Base-by-base conservation (phyloP, 495 filamentous ascomycete genomes). In the Talaromyces nanjingensis region DNA sequence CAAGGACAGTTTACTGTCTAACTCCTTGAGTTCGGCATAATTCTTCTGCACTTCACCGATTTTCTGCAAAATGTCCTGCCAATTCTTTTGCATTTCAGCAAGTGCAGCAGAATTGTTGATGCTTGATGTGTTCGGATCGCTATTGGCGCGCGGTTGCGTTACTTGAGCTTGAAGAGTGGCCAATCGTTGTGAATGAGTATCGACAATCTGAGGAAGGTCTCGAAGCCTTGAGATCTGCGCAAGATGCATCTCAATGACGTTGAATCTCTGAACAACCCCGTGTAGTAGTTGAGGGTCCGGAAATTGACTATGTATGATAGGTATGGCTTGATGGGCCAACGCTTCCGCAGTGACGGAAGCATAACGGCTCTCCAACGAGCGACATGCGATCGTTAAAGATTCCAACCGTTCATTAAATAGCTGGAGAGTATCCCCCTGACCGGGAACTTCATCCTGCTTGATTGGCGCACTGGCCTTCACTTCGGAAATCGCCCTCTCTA, bases 321-420 rank as follows among this genome's bases (percentile, higher is more conserved):
- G 60, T n/a, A 76, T 39, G 70, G 79, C 79, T 11, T 67, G 62
- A 37, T 69, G 72, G 27, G 72, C 68, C n/a, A 79, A 52, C 2
- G 65, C 42, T 20, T 72, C 73, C 0, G 73, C 74, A 62, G 69
- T 72, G 34, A 79, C 68, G 56, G 65, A 73, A 54, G 67, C 70
- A 52, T 75, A 80, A 31, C 79, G 71, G 2, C 29, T 42, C 66
- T 79, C 78, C 29, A 80, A 60, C 6, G 78, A 80, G 34, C 70
- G 70, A n/a, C 79, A 42, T 9, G 63, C 73, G 31, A 66, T 55
- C 9, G 37, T 65, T 7, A 76, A 25, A 25, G 59, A 68, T 14
- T 69, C 53, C 8, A 64, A 25, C 16, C 63, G 34, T 49, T 59
- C 22, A 64, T 53, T 53, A 25, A 47, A 7, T 24, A 49, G 45